A percentile compares a stretch with the other conserved stretches of the same genome.
Conservation (phyloP, 2,329 filamentous ascomycete genomes). For the Aspergillus melleus region DNA sequence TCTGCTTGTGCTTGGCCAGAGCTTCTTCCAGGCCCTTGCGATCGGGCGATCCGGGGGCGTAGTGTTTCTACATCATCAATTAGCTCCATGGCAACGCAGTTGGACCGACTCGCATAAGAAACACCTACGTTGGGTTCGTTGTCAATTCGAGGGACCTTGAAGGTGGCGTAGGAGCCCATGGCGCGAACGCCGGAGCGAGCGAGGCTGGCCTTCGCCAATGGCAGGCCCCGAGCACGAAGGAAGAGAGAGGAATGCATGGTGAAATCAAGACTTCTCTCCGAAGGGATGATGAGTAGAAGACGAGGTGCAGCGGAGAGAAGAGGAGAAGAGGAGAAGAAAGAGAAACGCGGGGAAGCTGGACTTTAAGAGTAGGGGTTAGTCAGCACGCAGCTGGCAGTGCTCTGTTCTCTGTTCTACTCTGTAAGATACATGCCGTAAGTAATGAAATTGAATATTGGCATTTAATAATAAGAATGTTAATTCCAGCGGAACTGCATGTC, state of each 20-base stretch:
- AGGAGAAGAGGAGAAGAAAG: conserved; percentile 8
- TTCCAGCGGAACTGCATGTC: too few relatives aligned
- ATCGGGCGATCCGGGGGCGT: conserved; percentile 78
- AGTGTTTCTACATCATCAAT: conserved; percentile 68
- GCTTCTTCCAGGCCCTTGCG: conserved; percentile 74
- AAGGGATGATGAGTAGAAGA: background rate
- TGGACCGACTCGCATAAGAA: background rate
- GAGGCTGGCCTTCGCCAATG: conserved; percentile 22
- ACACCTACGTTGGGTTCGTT: conserved; percentile 92
- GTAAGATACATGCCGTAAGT: background rate
- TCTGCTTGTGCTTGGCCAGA: conserved; percentile 67
- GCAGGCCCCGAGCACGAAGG: conserved; percentile 28
- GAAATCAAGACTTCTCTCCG: conserved; percentile 6
- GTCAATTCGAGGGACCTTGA: conserved; percentile 80
- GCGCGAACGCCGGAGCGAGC: conserved; percentile 23
- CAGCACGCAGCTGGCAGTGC: background rate
- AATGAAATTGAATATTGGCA: too few relatives aligned
- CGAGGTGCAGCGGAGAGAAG: conserved; percentile 5
- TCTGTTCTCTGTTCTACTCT: background rate
- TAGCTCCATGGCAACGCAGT: background rate
- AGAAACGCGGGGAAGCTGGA: conserved; percentile 28
- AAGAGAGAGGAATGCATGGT: conserved; percentile 32
- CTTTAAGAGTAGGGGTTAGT: conserved; percentile 13
- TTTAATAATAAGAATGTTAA: too few relatives aligned
- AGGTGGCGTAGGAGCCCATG: conserved; percentile 68